Evolutionary conservation across 2,329 filamentous ascomycete genomes (phyloP).

Genomic region (Pseudocercospora pini-densiflorae): DNA sequence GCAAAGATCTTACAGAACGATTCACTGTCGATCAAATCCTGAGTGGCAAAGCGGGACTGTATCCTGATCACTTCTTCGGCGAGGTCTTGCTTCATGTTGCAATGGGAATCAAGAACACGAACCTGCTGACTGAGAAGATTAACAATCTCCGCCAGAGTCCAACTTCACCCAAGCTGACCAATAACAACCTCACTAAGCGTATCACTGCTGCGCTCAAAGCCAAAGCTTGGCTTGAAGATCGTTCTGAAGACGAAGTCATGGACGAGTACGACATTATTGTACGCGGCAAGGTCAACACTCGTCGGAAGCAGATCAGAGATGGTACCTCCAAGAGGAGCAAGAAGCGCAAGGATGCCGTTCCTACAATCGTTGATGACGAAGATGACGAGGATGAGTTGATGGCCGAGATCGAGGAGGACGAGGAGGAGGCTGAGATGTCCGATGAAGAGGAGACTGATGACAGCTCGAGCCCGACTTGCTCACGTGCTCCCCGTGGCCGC

Average conservation of each 20-base stretch:
- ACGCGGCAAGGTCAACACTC: not conserved
- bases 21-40: not conserved
- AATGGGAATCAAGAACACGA: not conserved
- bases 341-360: not conserved
- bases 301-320: not conserved
- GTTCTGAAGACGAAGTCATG: constrained; percentile 1
- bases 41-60: not conserved
- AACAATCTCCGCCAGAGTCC: not conserved
- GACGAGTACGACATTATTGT: constrained; percentile 1
- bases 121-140: not conserved
- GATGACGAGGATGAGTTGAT: not conserved
- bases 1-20: not conserved
- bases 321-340: not conserved
- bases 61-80: not conserved
- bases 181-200: not conserved
- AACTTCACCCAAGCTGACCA: not conserved
- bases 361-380: not conserved
- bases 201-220: not conserved
- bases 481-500: not conserved
- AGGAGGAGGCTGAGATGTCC: not conserved
- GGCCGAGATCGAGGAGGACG: not conserved
- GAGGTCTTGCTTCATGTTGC: not conserved
- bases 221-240: constrained; percentile 2
- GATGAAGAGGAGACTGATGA: not conserved
- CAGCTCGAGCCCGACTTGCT: not conserved